These are phyloP conservation scores for Ceratobasidium sp. DNA, from an alignment of 1,284 basidiomycete species.

Conservation along the genomic window DNA sequence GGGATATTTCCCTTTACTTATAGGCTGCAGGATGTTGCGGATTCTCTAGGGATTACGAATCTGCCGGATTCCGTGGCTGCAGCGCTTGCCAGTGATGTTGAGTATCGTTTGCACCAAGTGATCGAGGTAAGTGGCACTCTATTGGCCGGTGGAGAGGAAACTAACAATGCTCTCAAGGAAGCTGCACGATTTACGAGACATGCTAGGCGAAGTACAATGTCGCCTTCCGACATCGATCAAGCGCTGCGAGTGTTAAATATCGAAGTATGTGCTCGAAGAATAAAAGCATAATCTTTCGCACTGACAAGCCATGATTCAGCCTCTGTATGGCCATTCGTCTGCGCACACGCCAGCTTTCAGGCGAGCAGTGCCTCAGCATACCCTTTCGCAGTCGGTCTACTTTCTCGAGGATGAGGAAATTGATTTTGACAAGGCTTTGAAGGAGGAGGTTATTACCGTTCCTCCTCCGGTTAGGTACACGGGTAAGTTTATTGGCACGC, in stretches of 20 bases:
- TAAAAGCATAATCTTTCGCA: too few species aligned
- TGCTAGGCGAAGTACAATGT: conserved; percentile 87
- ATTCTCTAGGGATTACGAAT: conserved; percentile 84
- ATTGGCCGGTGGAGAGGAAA: neutral
- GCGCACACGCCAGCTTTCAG: conserved; percentile 80
- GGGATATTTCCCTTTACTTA: neutral
- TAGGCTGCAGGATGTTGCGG: conserved; percentile 84
- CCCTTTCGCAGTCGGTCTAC: conserved; percentile 78
- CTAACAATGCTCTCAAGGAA: conserved; percentile 67
- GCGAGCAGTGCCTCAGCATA: conserved; percentile 67
- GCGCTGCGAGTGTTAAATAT: conserved; percentile 95
- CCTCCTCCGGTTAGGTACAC: conserved; percentile 85
- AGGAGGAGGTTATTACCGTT: conserved; percentile 83
- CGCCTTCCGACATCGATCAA: conserved; percentile 91
- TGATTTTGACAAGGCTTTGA: conserved; percentile 91
- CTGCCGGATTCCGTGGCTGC: conserved; percentile 86
- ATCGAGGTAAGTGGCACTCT: conserved; percentile 73
- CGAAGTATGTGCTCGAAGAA: conserved; percentile 64
- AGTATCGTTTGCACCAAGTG: conserved; percentile 95
- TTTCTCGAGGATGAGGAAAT: conserved; percentile 98
- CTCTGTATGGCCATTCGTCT: conserved; percentile 82
- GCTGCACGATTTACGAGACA: conserved; percentile 98
- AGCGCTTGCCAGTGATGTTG: conserved; percentile 93
- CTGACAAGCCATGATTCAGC: conserved; percentile 54
- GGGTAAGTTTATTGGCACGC: conserved; percentile 48